Percentiles rank a stretch among this genome's conserved stretches.
These are phyloP conservation scores for Blastosporella zonata DNA, from an alignment of 1,284 basidiomycete genomes.

Conservation along the genomic window DNA sequence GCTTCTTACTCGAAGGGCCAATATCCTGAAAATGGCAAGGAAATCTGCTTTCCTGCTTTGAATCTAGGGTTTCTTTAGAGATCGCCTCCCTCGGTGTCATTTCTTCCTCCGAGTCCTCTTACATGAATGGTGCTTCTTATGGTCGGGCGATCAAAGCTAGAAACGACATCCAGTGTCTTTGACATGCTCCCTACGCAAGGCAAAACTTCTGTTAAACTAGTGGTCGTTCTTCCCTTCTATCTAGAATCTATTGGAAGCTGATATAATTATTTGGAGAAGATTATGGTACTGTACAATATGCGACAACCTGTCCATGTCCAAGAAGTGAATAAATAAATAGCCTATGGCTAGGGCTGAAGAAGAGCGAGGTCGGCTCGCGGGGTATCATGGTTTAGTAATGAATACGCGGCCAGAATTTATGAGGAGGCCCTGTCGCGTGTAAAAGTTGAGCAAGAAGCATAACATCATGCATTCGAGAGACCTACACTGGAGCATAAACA, in stretches of 20 bases:
- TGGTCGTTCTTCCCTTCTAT: background rate
- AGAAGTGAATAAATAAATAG: constrained; percentile 1
- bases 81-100: constrained; percentile 10
- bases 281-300: background rate
- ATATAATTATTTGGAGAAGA: background rate
- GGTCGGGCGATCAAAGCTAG: constrained; percentile 5
- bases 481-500: constrained; percentile 46
- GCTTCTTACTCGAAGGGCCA: constrained; percentile 1
- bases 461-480: background rate
- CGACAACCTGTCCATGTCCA: background rate
- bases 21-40: background rate
- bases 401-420: background rate
- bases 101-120: constrained; percentile 6
- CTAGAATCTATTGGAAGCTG: background rate
- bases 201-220: background rate
- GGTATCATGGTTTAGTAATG: no score
- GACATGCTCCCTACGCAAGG: background rate
- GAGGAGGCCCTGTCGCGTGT: background rate
- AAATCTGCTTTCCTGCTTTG: background rate
- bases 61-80: constrained; percentile 4
- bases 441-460: background rate
- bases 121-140: constrained; percentile 5
- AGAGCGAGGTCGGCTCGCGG: no score
- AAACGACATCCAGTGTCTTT: background rate
- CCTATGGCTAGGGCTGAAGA: background rate